A percentile compares a stretch with the other conserved stretches of the same genome.
phyloP scores from a whole-genome alignment of 306 rosid species.

The Prunus campanulata region DNA sequence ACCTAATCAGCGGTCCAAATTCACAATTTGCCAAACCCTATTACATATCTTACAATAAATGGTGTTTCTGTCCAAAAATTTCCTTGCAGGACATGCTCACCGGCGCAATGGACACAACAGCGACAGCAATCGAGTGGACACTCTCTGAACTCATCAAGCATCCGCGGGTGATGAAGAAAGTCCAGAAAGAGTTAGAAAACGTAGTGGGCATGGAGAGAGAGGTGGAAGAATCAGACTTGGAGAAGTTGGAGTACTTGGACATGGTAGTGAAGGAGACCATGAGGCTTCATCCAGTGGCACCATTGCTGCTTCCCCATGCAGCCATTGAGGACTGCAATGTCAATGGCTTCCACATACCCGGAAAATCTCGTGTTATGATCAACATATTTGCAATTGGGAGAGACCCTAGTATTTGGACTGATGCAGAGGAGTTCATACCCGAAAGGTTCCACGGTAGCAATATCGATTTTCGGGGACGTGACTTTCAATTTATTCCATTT shows the following conservation, averaged over 20 bases:
- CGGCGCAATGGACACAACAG: slow-evolving; percentile 50
- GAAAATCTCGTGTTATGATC: slow-evolving; percentile 25
- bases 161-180: slow-evolving; percentile 54
- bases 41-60: neutral
- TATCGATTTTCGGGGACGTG: slow-evolving; percentile 25
- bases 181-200: slow-evolving; percentile 47
- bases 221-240: slow-evolving; percentile 62
- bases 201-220: slow-evolving; percentile 55
- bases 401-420: slow-evolving; percentile 32
- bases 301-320: slow-evolving; percentile 53
- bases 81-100: slow-evolving; percentile 52
- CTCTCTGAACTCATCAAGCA: slow-evolving; percentile 49
- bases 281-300: slow-evolving; percentile 63
- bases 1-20: too few relatives aligned
- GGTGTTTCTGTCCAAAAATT: neutral
- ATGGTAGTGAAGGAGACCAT: slow-evolving; percentile 56
- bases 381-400: slow-evolving; percentile 33
- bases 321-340: slow-evolving; percentile 49
- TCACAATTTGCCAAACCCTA: neutral
- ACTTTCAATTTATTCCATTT: slow-evolving; percentile 38
- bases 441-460: slow-evolving; percentile 28
- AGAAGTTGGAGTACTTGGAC: slow-evolving; percentile 37
- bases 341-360: slow-evolving; percentile 47
- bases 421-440: slow-evolving; percentile 32
- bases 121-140: slow-evolving; percentile 53